Percentiles rank a stretch among this genome's conserved stretches.
phyloP scores from a whole-genome alignment of 1,284 basidiomycete species.

The Phlebopus sp. region DNA sequence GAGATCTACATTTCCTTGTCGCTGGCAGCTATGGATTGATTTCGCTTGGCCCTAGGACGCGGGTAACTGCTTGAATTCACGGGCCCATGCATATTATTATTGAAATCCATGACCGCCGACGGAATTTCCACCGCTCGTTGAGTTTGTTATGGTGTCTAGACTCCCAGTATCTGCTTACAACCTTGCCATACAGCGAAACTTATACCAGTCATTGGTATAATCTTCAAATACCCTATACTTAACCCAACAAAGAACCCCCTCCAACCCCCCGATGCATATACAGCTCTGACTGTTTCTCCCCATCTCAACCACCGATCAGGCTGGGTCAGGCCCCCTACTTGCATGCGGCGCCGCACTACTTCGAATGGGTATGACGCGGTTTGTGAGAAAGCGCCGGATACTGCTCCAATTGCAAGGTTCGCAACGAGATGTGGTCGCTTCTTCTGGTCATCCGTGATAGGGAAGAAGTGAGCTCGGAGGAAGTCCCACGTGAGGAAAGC shows the following conservation, averaged over 20 bases:
- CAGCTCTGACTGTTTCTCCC: conserved; percentile 69
- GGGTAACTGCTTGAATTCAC: no score
- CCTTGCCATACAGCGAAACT: conserved; percentile 78
- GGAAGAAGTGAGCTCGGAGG: conserved; percentile 67
- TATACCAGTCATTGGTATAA: conserved; percentile 95
- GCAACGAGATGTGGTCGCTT: conserved; percentile 46
- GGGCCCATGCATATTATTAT: no score
- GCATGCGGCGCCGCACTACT: conserved; percentile 91
- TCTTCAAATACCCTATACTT: conserved; percentile 92
- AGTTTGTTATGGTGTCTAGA: conserved; percentile 27
- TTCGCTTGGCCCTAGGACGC: no score
- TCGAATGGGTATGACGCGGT: conserved; percentile 97
- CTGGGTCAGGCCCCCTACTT: conserved; percentile 85
- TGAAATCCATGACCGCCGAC: no score
- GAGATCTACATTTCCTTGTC: background rate
- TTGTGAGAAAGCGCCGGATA: conserved; percentile 89
- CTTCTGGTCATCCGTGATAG: conserved; percentile 36
- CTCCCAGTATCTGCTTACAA: conserved; percentile 59
- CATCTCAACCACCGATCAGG: conserved; percentile 79
- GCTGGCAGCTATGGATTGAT: no score
- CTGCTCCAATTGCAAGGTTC: conserved; percentile 80
- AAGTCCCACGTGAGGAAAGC: conserved; percentile 93
- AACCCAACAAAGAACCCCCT: conserved; percentile 93
- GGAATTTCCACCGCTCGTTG: no score
- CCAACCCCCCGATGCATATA: conserved; percentile 75